These are phyloP conservation scores for Picochlorum costavermella DNA, from an alignment of 139 green algal species.

Conservation along the genomic window DNA sequence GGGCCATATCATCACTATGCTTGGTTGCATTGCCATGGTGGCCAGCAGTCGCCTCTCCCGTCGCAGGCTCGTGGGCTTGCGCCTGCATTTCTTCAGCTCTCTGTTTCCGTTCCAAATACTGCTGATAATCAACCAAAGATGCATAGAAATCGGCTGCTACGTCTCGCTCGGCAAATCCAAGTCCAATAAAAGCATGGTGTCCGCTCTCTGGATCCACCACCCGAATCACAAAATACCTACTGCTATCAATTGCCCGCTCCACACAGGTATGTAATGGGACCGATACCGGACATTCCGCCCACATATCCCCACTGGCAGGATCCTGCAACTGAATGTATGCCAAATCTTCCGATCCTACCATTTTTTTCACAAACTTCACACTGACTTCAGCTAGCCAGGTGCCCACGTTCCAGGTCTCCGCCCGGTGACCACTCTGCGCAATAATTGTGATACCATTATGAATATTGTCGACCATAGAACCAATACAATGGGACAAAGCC, in stretches of 20 bases:
- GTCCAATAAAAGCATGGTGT: conserved; percentile 59
- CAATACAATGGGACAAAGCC: no score
- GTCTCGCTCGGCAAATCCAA: conserved; percentile 51
- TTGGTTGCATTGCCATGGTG: not conserved
- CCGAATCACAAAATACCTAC: conserved; percentile 54
- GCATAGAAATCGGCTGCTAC: conserved; percentile 59
- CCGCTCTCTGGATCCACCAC: conserved; percentile 42
- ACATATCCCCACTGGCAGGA: conserved; percentile 43
- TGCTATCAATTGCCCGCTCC: conserved; percentile 65
- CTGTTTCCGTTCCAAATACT: conserved; percentile 47
- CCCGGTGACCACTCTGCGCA: conserved; percentile 40
- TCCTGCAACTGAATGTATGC: conserved; percentile 24
- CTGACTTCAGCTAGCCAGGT: conserved; percentile 48
- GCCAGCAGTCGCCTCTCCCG: not conserved
- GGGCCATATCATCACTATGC: not conserved
- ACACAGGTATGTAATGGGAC: conserved; percentile 37
- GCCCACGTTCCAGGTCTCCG: conserved; percentile 62
- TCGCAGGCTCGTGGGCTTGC: not conserved
- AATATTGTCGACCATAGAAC: not conserved
- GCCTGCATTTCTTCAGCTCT: conserved; percentile 38
- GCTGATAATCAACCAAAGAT: conserved; percentile 57
- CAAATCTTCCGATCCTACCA: conserved; percentile 16
- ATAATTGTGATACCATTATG: not conserved
- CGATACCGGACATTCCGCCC: conserved; percentile 64
- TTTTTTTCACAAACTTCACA: conserved; percentile 13